Evolutionary conservation across 2,329 filamentous ascomycete genomes (phyloP), one percentile per base, ranked within the genome.

Genomic region (Hypoxylon sp.): DNA sequence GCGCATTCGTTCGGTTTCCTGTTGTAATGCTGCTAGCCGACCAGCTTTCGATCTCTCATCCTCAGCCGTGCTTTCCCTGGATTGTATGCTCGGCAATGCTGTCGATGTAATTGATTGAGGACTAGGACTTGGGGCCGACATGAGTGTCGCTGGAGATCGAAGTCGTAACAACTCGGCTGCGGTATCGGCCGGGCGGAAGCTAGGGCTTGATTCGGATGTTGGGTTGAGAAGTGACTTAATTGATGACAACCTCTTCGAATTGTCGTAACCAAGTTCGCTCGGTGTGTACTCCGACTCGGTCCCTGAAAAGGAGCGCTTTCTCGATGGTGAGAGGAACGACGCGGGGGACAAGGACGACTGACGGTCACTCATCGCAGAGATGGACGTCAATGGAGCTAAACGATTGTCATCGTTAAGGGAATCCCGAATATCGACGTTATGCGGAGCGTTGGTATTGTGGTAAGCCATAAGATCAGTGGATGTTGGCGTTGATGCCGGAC

Each of bases 211-310:
- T 53, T 67, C 74, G 25, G 72, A 74, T 4, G 78, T 75, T 2
- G 89, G 89, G 69, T 93, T 94, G 11, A 94, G 80, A 48, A 94
- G 90, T 4, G 91, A 92, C 70, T 90, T 92, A 67, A 94, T 94
- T 2, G 91, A 93, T 17, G 90, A 92, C 3, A 93, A 80, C 13
- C 91, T 88, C 76, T 91, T 86, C 45, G 87, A 80, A 38, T 80
- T 80, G 25, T 88, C 84, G 23, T 82, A 79, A 1, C 80, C 80
- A n/a, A 75, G 72, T 38, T 83, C 81, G 32, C 76, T 74, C 6
- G 71, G 73, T 19, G 78, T 75, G n/a, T 76, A 75, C 38, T 89
- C 87, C 19, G 83, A 84, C 60, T 90, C 87, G 0, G 85, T 81
- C 0, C 85, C 82, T 0, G 90, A 91, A 70, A 92, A 90, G 0